These are phyloP conservation scores for Tranzscheliella williamsii DNA, from an alignment of 1,284 basidiomycete genomes.

Conservation along the genomic window DNA sequence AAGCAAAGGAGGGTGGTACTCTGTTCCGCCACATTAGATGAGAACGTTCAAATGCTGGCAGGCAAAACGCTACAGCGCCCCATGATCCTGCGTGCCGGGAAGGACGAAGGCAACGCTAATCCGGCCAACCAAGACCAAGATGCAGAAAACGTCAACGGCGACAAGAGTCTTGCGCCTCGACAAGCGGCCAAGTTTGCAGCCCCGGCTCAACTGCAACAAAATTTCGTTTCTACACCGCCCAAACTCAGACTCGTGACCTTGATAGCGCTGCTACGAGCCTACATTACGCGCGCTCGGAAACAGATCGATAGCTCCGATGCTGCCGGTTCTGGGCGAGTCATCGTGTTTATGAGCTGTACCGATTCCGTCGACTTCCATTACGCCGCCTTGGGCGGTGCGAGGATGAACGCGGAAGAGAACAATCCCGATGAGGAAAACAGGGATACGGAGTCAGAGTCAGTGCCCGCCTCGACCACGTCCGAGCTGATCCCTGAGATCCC, in stretches of 20 bases:
- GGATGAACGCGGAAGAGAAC: constrained; percentile 67
- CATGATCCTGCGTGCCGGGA: constrained; percentile 62
- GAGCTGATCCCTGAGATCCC: constrained; percentile 75
- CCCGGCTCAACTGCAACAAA: constrained; percentile 91
- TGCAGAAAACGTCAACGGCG: constrained; percentile 48
- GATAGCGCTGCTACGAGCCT: constrained; percentile 72
- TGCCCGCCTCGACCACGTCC: constrained; percentile 59
- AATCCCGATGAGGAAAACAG: constrained; percentile 13
- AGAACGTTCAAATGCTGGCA: constrained; percentile 90
- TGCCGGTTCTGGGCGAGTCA: constrained; percentile 67
- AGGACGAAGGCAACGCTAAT: constrained; percentile 9
- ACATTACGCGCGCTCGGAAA: constrained; percentile 66
- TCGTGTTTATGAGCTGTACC: constrained; percentile 95
- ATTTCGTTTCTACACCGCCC: constrained; percentile 86
- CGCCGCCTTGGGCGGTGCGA: constrained; percentile 77
- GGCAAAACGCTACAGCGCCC: constrained; percentile 73
- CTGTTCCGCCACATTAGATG: constrained; percentile 94
- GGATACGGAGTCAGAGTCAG: constrained; percentile 53
- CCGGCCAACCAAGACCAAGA: constrained; percentile 61
- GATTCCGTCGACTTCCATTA: constrained; percentile 98
- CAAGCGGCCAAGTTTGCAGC: constrained; percentile 72
- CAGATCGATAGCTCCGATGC: constrained; percentile 11
- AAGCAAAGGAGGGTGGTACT: constrained; percentile 78
- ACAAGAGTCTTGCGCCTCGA: neutral
- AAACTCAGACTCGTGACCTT: constrained; percentile 91